Percentiles rank a stretch among this genome's conserved stretches.
Conservation (phyloP, 352 stramenopile genomes). For the Globisporangium rhizosaccharum region DNA sequence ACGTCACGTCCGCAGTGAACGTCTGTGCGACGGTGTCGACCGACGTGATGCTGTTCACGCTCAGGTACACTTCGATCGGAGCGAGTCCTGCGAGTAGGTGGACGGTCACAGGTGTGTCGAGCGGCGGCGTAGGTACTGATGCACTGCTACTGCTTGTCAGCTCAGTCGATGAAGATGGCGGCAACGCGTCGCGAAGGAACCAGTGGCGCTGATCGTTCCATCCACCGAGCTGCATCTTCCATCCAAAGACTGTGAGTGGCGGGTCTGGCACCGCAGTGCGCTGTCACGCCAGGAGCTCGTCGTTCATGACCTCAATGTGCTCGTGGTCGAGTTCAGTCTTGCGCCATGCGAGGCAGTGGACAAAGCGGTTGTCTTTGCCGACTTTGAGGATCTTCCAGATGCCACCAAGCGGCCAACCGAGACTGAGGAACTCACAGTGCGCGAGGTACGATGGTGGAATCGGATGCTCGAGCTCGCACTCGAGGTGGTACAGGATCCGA, state of each 20-base stretch:
- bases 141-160: background rate
- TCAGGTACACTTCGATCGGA: constrained; percentile 18
- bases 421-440: constrained; percentile 35
- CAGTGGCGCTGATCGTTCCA: constrained; percentile 40
- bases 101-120: background rate
- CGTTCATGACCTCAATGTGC: constrained; percentile 26
- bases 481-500: constrained; percentile 40
- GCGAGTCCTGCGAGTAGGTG: constrained; percentile 17
- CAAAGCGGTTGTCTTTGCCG: constrained; percentile 19
- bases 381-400: constrained; percentile 48
- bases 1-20: constrained; percentile 27
- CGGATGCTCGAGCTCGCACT: constrained; percentile 31
- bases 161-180: background rate
- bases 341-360: constrained; percentile 40
- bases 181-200: constrained; percentile 40
- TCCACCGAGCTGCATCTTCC: constrained; percentile 50
- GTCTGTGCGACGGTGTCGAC: constrained; percentile 26
- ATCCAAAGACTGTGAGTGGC: constrained; percentile 33
- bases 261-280: background rate
- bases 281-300: background rate
- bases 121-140: background rate
- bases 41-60: constrained; percentile 22
- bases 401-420: constrained; percentile 42
- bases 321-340: constrained; percentile 40
- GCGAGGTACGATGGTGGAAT: constrained; percentile 24